A percentile compares a stretch with the other conserved stretches of the same genome.
Evolutionary conservation across 768 basidiomycete species (phyloP).

Genomic region (Crucibulum laeve): DNA sequence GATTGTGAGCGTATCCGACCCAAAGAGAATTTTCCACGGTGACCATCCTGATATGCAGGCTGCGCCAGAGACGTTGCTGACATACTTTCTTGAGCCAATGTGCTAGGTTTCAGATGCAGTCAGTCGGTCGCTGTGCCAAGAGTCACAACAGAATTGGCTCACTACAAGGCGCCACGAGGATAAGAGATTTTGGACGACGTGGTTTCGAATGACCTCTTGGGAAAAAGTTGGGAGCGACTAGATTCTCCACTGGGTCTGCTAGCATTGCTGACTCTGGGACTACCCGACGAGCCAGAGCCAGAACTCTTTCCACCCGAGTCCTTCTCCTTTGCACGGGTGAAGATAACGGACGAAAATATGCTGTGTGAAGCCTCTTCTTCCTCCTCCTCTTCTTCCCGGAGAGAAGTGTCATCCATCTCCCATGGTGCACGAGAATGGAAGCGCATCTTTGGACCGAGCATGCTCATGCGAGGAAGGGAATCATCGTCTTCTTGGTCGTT

Average conservation of each 20-base stretch:
- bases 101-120: slow-evolving; percentile 26
- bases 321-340: slow-evolving; percentile 12
- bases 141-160: slow-evolving; percentile 18
- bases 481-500: slow-evolving; percentile 39
- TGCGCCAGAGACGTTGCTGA: slow-evolving; percentile 50
- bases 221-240: slow-evolving; percentile 40
- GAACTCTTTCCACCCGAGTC: slow-evolving; percentile 33
- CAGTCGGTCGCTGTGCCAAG: slow-evolving; percentile 2
- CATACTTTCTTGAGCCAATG: slow-evolving; percentile 56
- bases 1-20: slow-evolving; percentile 31
- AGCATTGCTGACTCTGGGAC: slow-evolving; percentile 32
- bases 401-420: slow-evolving; percentile 55
- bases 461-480: slow-evolving; percentile 52
- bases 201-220: slow-evolving; percentile 58
- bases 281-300: slow-evolving; percentile 36
- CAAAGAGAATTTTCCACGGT: slow-evolving; percentile 40
- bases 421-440: slow-evolving; percentile 81
- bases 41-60: slow-evolving; percentile 23
- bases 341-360: slow-evolving; percentile 16
- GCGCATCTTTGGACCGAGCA: slow-evolving; percentile 80
- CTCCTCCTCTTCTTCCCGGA: slow-evolving; percentile 43
- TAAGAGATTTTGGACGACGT: slow-evolving; percentile 45
- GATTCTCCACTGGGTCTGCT: slow-evolving; percentile 68
- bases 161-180: slow-evolving; percentile 58
- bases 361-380: slow-evolving; percentile 29